Evolutionary conservation across 805 yeast genomes (phyloP).

Genomic region (Wickerhamiella parazyma): DNA sequence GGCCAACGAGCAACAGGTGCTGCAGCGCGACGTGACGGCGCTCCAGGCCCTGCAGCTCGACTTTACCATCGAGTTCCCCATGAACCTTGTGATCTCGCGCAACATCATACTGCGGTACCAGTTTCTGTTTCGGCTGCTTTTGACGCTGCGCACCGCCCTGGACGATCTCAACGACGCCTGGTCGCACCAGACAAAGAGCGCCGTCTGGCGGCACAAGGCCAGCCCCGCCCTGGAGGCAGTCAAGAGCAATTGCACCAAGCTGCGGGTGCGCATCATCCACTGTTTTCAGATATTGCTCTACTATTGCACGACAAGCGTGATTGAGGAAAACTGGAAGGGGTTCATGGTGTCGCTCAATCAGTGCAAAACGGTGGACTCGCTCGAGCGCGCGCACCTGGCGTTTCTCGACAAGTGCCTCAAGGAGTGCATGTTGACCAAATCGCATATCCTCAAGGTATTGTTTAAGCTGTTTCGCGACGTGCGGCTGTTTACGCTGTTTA

Average conservation of each 20-base stretch:
- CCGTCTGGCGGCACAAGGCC: conserved; percentile 51
- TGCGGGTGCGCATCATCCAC: conserved; percentile 38
- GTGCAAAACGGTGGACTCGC: conserved; percentile 30
- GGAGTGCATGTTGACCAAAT: conserved; percentile 53
- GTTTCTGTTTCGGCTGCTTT: conserved; percentile 56
- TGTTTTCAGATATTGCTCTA: conserved; percentile 42
- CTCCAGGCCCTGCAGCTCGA: conserved; percentile 28
- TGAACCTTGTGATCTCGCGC: conserved; percentile 58
- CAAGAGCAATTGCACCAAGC: conserved; percentile 26
- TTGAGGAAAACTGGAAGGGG: conserved; percentile 39
- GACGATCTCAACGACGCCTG: conserved; percentile 51
- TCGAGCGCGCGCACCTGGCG: conserved; percentile 36
- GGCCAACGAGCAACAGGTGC: not conserved
- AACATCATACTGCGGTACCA: conserved; percentile 69
- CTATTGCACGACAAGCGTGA: conserved; percentile 45
- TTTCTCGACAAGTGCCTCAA: conserved; percentile 50
- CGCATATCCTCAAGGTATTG: conserved; percentile 34
- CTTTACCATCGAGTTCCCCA: conserved; percentile 62
- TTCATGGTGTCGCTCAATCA: conserved; percentile 25
- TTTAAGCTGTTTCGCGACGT: conserved; percentile 30
- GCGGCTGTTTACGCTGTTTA: conserved; percentile 21
- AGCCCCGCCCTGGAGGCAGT: conserved; percentile 35
- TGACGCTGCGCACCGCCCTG: conserved; percentile 49
- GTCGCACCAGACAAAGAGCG: conserved; percentile 50
- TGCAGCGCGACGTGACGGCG: conserved; percentile 17